These are phyloP conservation scores for Penicillium aurantiogriseum DNA, from an alignment of 2,329 filamentous ascomycete species.

Conservation along the genomic window DNA sequence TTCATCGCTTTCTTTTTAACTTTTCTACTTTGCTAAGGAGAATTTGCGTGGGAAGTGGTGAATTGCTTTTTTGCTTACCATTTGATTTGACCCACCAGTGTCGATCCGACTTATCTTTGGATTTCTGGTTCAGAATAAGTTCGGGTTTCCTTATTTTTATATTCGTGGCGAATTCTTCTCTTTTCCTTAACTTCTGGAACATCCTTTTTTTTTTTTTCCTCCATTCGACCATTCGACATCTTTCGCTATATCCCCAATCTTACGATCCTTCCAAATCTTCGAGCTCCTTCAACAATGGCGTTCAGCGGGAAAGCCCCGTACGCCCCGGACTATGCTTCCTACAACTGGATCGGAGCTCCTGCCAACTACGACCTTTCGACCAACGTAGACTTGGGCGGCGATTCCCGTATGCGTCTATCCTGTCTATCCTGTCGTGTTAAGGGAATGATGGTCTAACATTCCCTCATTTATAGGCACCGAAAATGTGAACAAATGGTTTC, in stretches of 20 bases:
- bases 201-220: conserved; percentile 2
- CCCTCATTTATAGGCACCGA: conserved; percentile 63
- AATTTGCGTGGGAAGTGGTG: conserved; percentile 6
- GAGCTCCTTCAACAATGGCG: conserved; percentile 24
- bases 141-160: conserved; percentile 25
- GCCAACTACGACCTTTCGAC: conserved; percentile 46
- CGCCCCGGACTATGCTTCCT: conserved; percentile 48
- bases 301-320: conserved; percentile 33
- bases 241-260: neutral
- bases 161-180: conserved; percentile 25
- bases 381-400: conserved; percentile 65
- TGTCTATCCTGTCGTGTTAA: neutral
- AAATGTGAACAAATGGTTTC: conserved; percentile 96
- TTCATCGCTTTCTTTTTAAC: neutral
- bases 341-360: conserved; percentile 50
- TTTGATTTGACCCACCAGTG: conserved; percentile 18
- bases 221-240: neutral
- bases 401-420: conserved; percentile 65
- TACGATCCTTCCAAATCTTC: neutral
- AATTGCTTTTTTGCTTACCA: conserved; percentile 6
- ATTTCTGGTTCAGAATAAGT: conserved; percentile 6
- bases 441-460: conserved; percentile 5
- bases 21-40: neutral
- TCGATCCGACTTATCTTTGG: conserved; percentile 23
- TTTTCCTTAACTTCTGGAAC: neutral